Percentiles rank a stretch among this genome's conserved stretches.
Conservation (phyloP, 2,329 filamentous ascomycete species). For the Grosmannia huntii region DNA sequence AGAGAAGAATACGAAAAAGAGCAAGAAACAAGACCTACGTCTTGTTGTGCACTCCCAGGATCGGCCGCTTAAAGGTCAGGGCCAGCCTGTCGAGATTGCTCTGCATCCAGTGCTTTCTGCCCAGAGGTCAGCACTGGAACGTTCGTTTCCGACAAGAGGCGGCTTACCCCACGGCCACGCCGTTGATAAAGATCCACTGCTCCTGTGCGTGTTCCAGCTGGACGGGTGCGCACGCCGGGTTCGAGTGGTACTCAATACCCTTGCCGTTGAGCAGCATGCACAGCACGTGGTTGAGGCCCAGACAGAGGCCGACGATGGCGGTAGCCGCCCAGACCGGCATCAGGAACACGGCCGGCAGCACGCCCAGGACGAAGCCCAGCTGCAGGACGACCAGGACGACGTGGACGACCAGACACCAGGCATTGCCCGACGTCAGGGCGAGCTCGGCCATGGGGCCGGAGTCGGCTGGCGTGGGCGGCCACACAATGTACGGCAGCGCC, state of each 20-base stretch:
- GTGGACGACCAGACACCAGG: conserved; percentile 45
- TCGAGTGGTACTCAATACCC: conserved; percentile 39
- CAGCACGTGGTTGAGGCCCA: conserved; percentile 36
- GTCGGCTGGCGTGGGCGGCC: conserved; percentile 39
- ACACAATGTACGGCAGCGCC: conserved; percentile 48
- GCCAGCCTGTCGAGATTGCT: conserved; percentile 59
- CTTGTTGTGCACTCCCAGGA: conserved; percentile 63
- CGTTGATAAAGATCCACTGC: conserved; percentile 72
- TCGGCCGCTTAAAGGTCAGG: conserved; percentile 55
- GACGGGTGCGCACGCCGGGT: conserved; percentile 36
- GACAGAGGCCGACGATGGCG: conserved; percentile 27
- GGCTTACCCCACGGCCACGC: conserved; percentile 49
- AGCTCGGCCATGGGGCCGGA: conserved; percentile 51
- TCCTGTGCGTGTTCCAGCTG: conserved; percentile 44
- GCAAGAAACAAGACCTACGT: conserved; percentile 29
- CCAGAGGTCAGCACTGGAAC: not conserved
- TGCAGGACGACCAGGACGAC: conserved; percentile 46
- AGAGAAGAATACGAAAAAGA: not conserved
- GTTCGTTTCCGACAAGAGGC: no score
- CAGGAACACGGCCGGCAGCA: conserved; percentile 40
- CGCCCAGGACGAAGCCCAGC: conserved; percentile 41
- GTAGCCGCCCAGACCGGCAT: conserved; percentile 36
- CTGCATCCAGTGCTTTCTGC: conserved; percentile 52
- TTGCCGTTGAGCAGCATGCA: conserved; percentile 41
- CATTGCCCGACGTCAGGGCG: conserved; percentile 42